These are phyloP conservation scores for Daedaleopsis nitida DNA, from an alignment of 768 basidiomycete genomes.

Conservation along the genomic window DNA sequence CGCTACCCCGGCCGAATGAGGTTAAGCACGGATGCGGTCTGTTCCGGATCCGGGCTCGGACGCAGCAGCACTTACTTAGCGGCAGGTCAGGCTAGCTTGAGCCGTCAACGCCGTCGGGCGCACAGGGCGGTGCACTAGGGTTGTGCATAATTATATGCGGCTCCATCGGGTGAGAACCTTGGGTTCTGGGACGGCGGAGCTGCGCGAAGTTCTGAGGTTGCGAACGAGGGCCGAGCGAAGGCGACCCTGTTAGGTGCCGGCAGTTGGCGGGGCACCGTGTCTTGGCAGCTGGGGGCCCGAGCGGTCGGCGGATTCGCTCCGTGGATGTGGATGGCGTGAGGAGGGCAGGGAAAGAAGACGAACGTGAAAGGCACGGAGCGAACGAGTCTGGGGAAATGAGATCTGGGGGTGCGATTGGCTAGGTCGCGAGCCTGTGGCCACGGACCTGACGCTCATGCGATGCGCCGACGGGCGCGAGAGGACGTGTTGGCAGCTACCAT, in stretches of 20 bases:
- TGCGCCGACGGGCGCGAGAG: neutral
- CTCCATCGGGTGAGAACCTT: neutral
- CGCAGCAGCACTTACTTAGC: neutral
- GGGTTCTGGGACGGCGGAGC: neutral
- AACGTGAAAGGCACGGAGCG: neutral
- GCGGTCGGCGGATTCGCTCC: neutral
- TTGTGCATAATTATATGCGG: neutral
- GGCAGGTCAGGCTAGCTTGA: neutral
- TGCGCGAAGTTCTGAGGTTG: neutral
- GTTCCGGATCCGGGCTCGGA: neutral
- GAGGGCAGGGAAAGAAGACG: neutral
- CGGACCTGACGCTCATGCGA: neutral
- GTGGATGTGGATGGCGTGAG: neutral
- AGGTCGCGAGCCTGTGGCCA: neutral
- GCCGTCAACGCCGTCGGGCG: neutral
- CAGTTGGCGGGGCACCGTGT: neutral
- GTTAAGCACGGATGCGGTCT: neutral
- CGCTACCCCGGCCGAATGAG: neutral
- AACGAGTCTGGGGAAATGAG: neutral
- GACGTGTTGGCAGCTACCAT: neutral
- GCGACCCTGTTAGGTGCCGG: neutral
- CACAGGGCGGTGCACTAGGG: neutral
- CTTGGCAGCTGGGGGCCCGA: neutral
- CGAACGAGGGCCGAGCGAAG: neutral
- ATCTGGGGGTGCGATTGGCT: conserved; percentile 2